phyloP scores from a whole-genome alignment of 1,284 basidiomycete genomes.

The Coniferiporia weirii region DNA sequence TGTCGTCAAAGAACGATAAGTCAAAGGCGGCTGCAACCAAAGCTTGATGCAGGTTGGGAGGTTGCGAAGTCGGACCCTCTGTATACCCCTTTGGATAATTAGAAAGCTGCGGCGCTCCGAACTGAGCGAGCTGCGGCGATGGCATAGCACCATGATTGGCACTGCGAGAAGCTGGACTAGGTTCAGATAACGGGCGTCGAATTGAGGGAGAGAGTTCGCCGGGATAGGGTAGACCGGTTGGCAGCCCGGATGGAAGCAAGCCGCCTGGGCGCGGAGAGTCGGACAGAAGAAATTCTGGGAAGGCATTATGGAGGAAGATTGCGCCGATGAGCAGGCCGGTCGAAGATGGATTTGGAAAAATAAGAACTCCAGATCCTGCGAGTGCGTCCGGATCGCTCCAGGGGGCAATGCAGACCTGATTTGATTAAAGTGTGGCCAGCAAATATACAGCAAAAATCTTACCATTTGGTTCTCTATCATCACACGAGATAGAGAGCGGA shows the following conservation, averaged over 20 bases:
- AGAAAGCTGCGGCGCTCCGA: background rate
- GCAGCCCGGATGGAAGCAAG: slow-evolving; percentile 9
- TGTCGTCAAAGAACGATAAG: slow-evolving; percentile 14
- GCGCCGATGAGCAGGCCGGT: slow-evolving; percentile 53
- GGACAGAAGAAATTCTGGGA: slow-evolving; percentile 45
- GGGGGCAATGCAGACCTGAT: slow-evolving; percentile 50
- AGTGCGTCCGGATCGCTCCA: slow-evolving; percentile 43
- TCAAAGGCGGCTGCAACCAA: slow-evolving; percentile 6
- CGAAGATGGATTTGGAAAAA: slow-evolving; percentile 53
- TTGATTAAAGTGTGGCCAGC: slow-evolving; percentile 14
- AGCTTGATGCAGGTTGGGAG: slow-evolving; percentile 1
- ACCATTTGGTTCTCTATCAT: slow-evolving; percentile 50
- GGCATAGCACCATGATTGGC: background rate
- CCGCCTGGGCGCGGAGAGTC: slow-evolving; percentile 14
- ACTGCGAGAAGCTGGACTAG: background rate
- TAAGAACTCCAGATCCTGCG: slow-evolving; percentile 49
- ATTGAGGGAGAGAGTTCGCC: slow-evolving; percentile 18
- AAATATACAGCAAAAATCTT: slow-evolving; percentile 24
- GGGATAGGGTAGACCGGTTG: background rate
- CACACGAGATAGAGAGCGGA: slow-evolving; percentile 47
- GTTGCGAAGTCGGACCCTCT: background rate
- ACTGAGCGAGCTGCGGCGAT: background rate
- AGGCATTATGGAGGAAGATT: slow-evolving; percentile 44
- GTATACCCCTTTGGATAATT: background rate
- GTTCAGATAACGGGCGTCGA: slow-evolving; percentile 21